Percentiles rank a stretch among this genome's conserved stretches.
These are phyloP conservation scores for Hypoxylon sp. DNA, from an alignment of 2,329 filamentous ascomycete species.

Conservation along the genomic window DNA sequence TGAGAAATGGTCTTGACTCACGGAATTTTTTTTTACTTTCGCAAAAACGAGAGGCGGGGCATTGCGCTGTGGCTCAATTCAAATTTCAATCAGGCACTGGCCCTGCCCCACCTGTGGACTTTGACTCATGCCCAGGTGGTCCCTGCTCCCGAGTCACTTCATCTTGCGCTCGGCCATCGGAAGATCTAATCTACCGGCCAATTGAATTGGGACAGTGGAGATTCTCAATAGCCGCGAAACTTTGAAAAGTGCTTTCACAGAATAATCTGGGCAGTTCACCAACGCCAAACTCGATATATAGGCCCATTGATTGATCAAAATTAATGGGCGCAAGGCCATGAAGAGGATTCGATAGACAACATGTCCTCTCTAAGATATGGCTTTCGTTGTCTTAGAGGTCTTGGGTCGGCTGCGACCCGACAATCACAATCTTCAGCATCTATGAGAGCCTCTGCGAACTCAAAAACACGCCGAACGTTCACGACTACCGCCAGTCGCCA, in stretches of 20 bases:
- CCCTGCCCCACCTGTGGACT: slow-evolving; percentile 30
- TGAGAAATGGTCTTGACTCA: slow-evolving; percentile 38
- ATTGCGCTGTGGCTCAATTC: slow-evolving; percentile 40
- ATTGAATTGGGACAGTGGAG: slow-evolving; percentile 28
- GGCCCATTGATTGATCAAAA: slow-evolving; percentile 4
- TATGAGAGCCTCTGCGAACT: slow-evolving; percentile 41
- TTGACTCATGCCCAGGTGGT: slow-evolving; percentile 4
- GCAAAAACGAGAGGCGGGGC: slow-evolving; percentile 49
- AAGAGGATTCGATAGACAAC: slow-evolving; percentile 46
- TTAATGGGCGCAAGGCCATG: slow-evolving; percentile 45
- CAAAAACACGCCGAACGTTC: slow-evolving; percentile 42
- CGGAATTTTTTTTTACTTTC: slow-evolving; percentile 46
- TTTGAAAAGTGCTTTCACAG: slow-evolving; percentile 31
- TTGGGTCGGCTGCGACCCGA: slow-evolving; percentile 45
- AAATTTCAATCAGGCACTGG: slow-evolving; percentile 39
- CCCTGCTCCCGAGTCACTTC: background rate
- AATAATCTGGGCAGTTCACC: slow-evolving; percentile 33
- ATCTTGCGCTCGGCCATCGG: slow-evolving; percentile 41
- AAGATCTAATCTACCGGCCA: slow-evolving; percentile 49
- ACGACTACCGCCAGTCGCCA: slow-evolving; percentile 39
- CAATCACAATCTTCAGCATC: slow-evolving; percentile 44
- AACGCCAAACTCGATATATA: slow-evolving; percentile 16
- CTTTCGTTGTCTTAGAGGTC: slow-evolving; percentile 52
- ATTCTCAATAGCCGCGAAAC: slow-evolving; percentile 13
- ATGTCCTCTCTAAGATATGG: slow-evolving; percentile 54